phyloP scores from a whole-genome alignment of 805 yeast species.

The Pichia gijzeniarum region DNA sequence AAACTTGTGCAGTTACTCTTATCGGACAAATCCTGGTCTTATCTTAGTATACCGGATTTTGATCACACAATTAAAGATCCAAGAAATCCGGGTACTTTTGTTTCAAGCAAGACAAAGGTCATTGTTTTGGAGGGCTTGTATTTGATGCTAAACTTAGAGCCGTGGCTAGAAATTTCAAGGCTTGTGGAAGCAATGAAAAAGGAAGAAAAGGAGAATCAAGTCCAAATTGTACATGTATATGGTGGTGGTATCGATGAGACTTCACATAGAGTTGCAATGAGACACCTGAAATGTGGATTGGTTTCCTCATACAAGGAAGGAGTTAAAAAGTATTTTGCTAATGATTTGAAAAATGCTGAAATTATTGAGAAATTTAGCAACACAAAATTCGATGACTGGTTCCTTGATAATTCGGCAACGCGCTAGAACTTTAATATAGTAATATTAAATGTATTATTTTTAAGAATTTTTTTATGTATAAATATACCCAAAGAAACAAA shows the following conservation, averaged over 20 bases:
- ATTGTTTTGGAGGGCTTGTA: conserved; percentile 75
- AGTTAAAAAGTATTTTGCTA: conserved; percentile 39
- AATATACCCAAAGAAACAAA: not conserved
- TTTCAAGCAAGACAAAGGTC: conserved; percentile 37
- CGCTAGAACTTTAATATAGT: not conserved
- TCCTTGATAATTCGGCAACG: conserved; percentile 15
- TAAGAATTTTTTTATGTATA: not conserved
- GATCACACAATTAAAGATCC: conserved; percentile 77
- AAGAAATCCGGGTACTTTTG: conserved; percentile 42
- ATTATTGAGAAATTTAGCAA: conserved; percentile 17
- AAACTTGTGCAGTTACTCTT: conserved; percentile 29
- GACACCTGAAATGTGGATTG: conserved; percentile 61
- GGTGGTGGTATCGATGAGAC: conserved; percentile 38
- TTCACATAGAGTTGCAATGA: conserved; percentile 50
- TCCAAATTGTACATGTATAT: conserved; percentile 4
- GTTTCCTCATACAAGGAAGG: conserved; percentile 45
- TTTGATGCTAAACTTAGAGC: conserved; percentile 48
- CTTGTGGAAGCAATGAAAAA: conserved; percentile 24
- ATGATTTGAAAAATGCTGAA: conserved; percentile 62
- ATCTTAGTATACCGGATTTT: conserved; percentile 56
- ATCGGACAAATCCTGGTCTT: conserved; percentile 1
- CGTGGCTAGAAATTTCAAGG: conserved; percentile 48
- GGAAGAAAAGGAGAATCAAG: conserved; percentile 31
- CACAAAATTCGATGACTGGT: conserved; percentile 16
- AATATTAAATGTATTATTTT: not conserved